Percentiles rank a stretch among this genome's conserved stretches.
Conservation (phyloP, 2,329 filamentous ascomycete species). For the Trichoderma harzianum region DNA sequence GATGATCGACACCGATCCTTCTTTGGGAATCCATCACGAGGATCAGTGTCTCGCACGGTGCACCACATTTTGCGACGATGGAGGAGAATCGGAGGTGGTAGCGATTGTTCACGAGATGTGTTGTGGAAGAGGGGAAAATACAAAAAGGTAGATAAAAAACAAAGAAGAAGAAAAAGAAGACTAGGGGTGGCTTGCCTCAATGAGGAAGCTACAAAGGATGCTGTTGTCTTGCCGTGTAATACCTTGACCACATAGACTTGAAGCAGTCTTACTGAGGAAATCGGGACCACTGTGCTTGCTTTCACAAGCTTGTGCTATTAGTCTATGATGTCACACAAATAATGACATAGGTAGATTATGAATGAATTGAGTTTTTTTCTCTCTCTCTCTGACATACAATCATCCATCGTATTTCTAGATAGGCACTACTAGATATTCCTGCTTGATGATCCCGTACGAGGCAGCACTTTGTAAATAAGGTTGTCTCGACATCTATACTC, state of each 20-base stretch:
- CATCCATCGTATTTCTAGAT: neutral
- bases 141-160: neutral
- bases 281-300: neutral
- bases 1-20: conserved; percentile 2
- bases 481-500: neutral
- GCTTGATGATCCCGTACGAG: neutral
- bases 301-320: neutral
- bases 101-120: neutral
- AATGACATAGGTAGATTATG: neutral
- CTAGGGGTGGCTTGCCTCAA: neutral
- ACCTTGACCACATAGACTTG: neutral
- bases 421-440: neutral
- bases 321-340: neutral
- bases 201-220: conserved; percentile 1
- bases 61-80: neutral
- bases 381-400: too few species aligned
- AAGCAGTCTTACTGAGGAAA: neutral
- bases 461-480: neutral
- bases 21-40: conserved; percentile 7
- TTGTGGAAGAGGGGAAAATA: neutral
- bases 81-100: neutral
- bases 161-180: neutral
- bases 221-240: neutral
- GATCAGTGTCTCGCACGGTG: neutral
- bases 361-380: neutral